These are phyloP conservation scores for Aureobasidium sp. DNA, from an alignment of 2,329 filamentous ascomycete genomes.

Conservation along the genomic window DNA sequence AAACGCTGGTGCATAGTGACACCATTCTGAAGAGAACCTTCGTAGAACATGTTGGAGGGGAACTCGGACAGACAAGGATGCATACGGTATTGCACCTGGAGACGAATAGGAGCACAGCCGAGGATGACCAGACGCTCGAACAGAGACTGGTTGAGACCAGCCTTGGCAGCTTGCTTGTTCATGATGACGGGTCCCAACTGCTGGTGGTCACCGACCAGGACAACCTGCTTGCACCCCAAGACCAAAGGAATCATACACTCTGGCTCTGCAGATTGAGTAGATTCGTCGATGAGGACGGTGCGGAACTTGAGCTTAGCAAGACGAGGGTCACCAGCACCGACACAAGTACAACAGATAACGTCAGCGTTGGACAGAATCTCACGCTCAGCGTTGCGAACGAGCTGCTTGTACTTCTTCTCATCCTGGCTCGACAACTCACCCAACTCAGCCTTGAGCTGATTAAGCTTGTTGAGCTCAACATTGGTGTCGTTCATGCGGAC, in stretches of 20 bases:
- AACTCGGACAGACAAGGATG: slow-evolving; percentile 96
- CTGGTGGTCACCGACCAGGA: slow-evolving; percentile 97
- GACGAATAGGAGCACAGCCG: slow-evolving; percentile 77
- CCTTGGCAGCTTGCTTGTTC: slow-evolving; percentile 99
- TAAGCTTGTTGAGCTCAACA: slow-evolving; percentile 83
- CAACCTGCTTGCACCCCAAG: slow-evolving; percentile 95
- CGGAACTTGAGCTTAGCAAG: slow-evolving; percentile 97
- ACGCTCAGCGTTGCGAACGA: slow-evolving; percentile 86
- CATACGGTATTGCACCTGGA: slow-evolving; percentile 99
- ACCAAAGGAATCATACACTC: slow-evolving; percentile 99
- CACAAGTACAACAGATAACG: slow-evolving; percentile 97
- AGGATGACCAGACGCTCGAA: slow-evolving; percentile 95
- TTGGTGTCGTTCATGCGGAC: slow-evolving; percentile 97
- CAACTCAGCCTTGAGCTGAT: slow-evolving; percentile 83
- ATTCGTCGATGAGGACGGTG: slow-evolving; percentile 96
- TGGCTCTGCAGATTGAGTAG: slow-evolving; percentile 93
- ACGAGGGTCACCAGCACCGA: slow-evolving; percentile 91
- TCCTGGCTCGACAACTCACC: slow-evolving; percentile 91
- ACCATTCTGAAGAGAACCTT: slow-evolving; percentile 92
- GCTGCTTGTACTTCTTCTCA: slow-evolving; percentile 96
- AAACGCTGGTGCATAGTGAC: slow-evolving; percentile 84
- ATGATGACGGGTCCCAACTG: slow-evolving; percentile 98
- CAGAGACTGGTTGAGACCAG: slow-evolving; percentile 93
- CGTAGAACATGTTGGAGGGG: slow-evolving; percentile 99
- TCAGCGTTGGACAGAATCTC: slow-evolving; percentile 94